Base-by-base conservation (phyloP, 306 rosid genomes). In the Spatholobus suberectus region DNA sequence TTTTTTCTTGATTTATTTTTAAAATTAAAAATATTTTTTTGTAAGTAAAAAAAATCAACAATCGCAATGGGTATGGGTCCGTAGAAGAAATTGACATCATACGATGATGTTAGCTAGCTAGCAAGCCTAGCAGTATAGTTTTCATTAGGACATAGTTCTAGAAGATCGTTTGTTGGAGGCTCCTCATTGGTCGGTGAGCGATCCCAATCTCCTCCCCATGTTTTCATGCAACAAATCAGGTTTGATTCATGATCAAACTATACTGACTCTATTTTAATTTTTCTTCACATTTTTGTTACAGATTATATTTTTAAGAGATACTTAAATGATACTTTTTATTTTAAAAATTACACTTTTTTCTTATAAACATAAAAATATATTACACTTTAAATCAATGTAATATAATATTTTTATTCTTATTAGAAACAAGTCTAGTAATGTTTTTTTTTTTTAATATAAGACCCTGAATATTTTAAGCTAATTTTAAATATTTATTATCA, bases 151-250 rank as follows among this genome's bases (percentile, higher is more conserved):
- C 34, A 58, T 1, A 17, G 69, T 79, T 76, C 41, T 78, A 63
- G 58, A 78, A 35, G 49, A 34, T 11, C 35, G 3, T 65, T 52
- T 23, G 84, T 82, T 84, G 89, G 89, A 73, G 81, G 78, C 23
- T 79, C 35, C 81, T 72, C 70, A 82, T 77, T 77, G 88, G 91
- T 78, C 44, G 74, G 83, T 73, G 82, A 52, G 69, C 4, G 3
- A 11, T 59, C 37, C n/a, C 67, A 59, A 24, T 26, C 8, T 59
- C 37, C n/a, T 13, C 21, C 20, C 67, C 67, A 59, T 62, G 41
- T 62, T 29, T 62, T 62, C 41, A 29, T 29, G 69, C 69, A 62
- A 29, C 69, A 62, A 62, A 27, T 62, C 40, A 62, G 69, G 41
- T 62, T 62, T 62, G 4, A 27, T 62, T 62, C 20, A 14, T 5